Percentiles rank a stretch among this genome's conserved stretches.
Evolutionary conservation across 371 early-diverging fungal species (phyloP).

Genomic region (Mortierella sp.): DNA sequence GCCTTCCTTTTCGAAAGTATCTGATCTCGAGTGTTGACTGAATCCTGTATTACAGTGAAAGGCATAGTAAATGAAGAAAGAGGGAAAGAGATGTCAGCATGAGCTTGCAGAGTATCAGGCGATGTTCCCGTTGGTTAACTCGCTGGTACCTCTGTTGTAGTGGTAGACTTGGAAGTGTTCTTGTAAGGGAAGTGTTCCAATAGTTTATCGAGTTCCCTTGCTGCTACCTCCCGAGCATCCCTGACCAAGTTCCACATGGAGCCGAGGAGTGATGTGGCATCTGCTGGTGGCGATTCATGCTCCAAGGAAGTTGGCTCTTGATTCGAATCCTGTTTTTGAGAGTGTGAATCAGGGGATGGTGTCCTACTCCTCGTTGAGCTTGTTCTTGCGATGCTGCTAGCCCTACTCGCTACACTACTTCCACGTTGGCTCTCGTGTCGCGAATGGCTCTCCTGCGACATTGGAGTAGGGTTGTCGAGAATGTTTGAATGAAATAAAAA

Average conservation of each 20-base stretch:
- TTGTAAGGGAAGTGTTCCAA: conserved; percentile 45
- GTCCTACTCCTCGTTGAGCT: not conserved
- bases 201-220: conserved; percentile 41
- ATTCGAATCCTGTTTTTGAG: not conserved
- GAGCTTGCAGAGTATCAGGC: not conserved
- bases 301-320: not conserved
- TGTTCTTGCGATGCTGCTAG: conserved; percentile 2
- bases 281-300: not conserved
- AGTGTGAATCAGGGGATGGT: not conserved
- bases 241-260: conserved; percentile 49
- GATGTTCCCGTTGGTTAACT: not conserved
- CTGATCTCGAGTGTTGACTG: conserved; percentile 1
- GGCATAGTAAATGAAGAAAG: not conserved
- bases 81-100: not conserved
- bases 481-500: not conserved
- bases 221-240: conserved; percentile 43
- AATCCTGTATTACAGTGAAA: not conserved
- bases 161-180: conserved; percentile 6
- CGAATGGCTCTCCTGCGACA: conserved; percentile 13
- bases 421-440: not conserved
- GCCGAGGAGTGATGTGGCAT: conserved; percentile 29
- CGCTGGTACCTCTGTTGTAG: conserved; percentile 13
- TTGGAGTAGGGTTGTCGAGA: not conserved
- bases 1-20: conserved; percentile 15
- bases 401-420: not conserved